phyloP scores from a whole-genome alignment of 2,329 filamentous ascomycete species.

The Colletotrichum gigasporum region DNA sequence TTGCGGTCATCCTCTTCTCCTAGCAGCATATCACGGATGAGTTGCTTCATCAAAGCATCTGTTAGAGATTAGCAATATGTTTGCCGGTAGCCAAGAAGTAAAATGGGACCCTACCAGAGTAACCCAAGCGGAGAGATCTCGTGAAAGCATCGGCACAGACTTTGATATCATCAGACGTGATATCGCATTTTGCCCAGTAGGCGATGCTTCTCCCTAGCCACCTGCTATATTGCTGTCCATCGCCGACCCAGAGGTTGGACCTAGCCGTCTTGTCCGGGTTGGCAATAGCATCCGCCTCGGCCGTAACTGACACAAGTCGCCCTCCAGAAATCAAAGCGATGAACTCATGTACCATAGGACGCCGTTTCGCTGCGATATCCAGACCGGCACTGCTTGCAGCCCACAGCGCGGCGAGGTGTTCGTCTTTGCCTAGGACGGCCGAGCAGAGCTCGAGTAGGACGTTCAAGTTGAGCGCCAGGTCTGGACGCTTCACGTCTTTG shows the following conservation, averaged over 20 bases:
- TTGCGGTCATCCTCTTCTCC: constrained; percentile 33
- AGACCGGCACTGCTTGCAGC: constrained; percentile 34
- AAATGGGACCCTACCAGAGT: constrained; percentile 65
- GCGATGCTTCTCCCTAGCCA: constrained; percentile 78
- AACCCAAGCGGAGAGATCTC: constrained; percentile 75
- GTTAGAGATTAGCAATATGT: not conserved
- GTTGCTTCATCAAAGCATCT: constrained; percentile 53
- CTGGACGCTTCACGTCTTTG: constrained; percentile 49
- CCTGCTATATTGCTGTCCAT: constrained; percentile 69
- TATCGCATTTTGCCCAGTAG: constrained; percentile 47
- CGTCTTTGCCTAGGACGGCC: constrained; percentile 49
- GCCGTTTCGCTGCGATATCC: constrained; percentile 35
- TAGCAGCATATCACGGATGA: constrained; percentile 50
- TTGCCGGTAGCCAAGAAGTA: constrained; percentile 31
- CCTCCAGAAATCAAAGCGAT: constrained; percentile 58
- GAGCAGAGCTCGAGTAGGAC: constrained; percentile 56
- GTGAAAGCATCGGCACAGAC: constrained; percentile 59
- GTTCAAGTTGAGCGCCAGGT: constrained; percentile 53
- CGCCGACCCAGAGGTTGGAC: constrained; percentile 66
- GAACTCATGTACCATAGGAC: constrained; percentile 54
- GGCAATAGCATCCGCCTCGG: constrained; percentile 64
- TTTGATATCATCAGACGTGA: constrained; percentile 45
- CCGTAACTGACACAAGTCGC: constrained; percentile 58
- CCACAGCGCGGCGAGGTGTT: constrained; percentile 51
- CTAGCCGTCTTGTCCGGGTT: constrained; percentile 43